These are phyloP conservation scores for Nissolia schottii DNA, from an alignment of 306 rosid species.

Conservation along the genomic window DNA sequence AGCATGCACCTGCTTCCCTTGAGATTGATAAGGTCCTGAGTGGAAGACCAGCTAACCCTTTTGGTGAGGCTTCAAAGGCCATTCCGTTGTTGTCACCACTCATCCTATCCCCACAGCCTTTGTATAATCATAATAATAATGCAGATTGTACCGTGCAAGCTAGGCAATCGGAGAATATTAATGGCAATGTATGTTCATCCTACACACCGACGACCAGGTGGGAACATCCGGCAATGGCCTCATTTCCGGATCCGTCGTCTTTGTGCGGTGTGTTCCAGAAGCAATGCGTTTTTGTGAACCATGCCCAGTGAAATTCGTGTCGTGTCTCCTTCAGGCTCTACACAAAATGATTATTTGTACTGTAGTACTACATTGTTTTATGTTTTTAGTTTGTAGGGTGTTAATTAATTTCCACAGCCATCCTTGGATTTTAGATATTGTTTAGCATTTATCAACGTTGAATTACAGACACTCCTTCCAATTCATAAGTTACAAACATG, in stretches of 20 bases:
- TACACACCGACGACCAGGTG: slow-evolving; percentile 31
- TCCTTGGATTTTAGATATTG: background rate
- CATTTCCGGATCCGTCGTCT: slow-evolving; percentile 42
- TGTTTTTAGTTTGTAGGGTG: slow-evolving; percentile 6
- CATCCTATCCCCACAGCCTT: slow-evolving; percentile 40
- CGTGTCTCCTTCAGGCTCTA: background rate
- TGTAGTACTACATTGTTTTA: background rate
- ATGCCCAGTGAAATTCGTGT: slow-evolving; percentile 33
- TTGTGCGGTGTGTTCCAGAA: slow-evolving; percentile 49
- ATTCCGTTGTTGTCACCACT: slow-evolving; percentile 75
- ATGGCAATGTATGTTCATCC: background rate
- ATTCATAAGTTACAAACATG: background rate
- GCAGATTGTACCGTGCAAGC: slow-evolving; percentile 12
- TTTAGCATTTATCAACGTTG: background rate
- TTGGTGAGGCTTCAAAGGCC: slow-evolving; percentile 37
- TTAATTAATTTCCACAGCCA: background rate
- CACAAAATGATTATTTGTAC: background rate
- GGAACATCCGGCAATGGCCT: slow-evolving; percentile 56
- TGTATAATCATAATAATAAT: too few species aligned
- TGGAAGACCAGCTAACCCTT: slow-evolving; percentile 15
- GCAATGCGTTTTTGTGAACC: slow-evolving; percentile 46
- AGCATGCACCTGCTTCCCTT: slow-evolving; percentile 59
- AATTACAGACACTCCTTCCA: background rate
- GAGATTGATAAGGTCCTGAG: slow-evolving; percentile 34
- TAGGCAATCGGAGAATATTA: background rate